Evolutionary conservation across 169 alveolate species (phyloP).

Genomic region (Eimeria maxima): DNA sequence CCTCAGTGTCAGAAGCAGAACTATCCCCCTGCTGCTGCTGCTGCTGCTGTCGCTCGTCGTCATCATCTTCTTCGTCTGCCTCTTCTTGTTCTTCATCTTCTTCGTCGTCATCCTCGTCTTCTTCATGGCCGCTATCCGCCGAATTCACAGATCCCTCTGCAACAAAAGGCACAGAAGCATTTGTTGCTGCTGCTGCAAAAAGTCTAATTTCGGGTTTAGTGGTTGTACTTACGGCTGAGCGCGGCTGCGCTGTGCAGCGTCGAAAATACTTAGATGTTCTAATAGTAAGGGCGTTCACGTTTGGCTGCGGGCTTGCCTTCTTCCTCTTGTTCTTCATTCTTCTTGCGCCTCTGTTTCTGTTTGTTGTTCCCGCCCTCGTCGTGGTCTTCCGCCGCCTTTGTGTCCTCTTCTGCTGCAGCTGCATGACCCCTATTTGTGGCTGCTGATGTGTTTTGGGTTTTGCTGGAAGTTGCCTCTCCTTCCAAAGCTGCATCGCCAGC

Average conservation of each 20-base stretch:
- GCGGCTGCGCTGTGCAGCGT: background rate
- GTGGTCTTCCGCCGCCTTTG: background rate
- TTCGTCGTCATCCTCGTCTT: constrained; percentile 35
- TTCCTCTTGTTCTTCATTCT: constrained; percentile 2
- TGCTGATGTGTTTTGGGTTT: background rate
- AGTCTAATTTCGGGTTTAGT: background rate
- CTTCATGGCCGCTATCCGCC: constrained; percentile 22
- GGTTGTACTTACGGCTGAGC: background rate
- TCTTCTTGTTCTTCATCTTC: constrained; percentile 3
- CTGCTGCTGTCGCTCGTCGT: constrained; percentile 35
- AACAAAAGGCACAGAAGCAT: background rate
- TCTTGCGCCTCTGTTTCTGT: background rate
- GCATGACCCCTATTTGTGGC: background rate
- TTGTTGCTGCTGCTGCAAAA: background rate
- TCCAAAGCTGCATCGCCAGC: background rate
- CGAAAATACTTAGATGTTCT: background rate
- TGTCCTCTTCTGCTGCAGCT: background rate
- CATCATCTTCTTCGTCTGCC: constrained; percentile 75
- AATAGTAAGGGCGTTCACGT: background rate
- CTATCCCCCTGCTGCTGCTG: background rate
- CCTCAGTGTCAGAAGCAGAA: constrained; percentile 16
- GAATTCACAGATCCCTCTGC: background rate
- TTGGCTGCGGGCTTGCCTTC: background rate
- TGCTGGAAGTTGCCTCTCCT: background rate
- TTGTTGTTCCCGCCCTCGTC: background rate